These are phyloP conservation scores for Tuber borchii DNA, from an alignment of 495 filamentous ascomycete genomes.

Conservation along the genomic window DNA sequence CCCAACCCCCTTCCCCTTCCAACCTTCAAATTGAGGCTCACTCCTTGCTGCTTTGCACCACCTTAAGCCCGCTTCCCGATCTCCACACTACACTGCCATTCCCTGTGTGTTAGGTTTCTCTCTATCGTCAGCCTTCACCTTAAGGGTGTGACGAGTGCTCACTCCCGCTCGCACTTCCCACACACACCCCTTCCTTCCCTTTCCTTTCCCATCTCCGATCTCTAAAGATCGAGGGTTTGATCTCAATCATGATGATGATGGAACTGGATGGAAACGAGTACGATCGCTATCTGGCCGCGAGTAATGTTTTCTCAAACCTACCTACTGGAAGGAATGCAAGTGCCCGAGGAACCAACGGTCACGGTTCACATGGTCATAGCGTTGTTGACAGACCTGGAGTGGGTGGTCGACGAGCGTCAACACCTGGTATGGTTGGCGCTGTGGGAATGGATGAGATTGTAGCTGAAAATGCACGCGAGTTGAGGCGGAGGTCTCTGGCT, in stretches of 20 bases:
- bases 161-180: neutral
- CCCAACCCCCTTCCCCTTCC: conserved; percentile 2
- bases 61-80: conserved; percentile 1
- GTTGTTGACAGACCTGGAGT: conserved; percentile 24
- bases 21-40: conserved; percentile 1
- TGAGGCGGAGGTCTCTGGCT: conserved; percentile 39
- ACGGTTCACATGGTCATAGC: conserved; percentile 15
- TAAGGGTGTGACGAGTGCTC: conserved; percentile 32
- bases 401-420: conserved; percentile 32
- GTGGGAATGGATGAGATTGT: conserved; percentile 40
- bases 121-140: conserved; percentile 31
- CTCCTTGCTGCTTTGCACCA: conserved; percentile 6
- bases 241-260: conserved; percentile 39
- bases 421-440: conserved; percentile 34
- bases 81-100: neutral
- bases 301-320: conserved; percentile 17
- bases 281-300: conserved; percentile 31
- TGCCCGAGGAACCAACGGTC: conserved; percentile 36
- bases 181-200: conserved; percentile 25
- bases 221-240: conserved; percentile 34
- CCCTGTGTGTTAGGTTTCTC: conserved; percentile 6
- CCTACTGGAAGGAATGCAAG: conserved; percentile 33
- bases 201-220: conserved; percentile 31
- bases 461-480: conserved; percentile 35
- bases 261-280: conserved; percentile 34